Base-by-base conservation (phyloP, 345 rosid genomes). In the Corchorus olitorius region DNA sequence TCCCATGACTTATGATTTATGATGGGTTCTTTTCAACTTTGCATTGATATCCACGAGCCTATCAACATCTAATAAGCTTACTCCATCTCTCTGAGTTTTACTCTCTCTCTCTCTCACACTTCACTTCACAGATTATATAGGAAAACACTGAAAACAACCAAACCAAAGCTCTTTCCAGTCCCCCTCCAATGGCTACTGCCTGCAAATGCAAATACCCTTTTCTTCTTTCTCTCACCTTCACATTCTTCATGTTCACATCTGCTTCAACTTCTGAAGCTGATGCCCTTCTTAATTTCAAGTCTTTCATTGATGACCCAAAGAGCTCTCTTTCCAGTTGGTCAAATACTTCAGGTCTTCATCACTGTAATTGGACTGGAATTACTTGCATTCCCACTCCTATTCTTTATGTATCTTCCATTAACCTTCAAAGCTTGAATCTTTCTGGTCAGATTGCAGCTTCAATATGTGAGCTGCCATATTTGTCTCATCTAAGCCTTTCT, bases 281-380 rank as follows among this genome's bases (percentile, higher is more conserved):
- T 72, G 77, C 81, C 53, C 98, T 94, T n/a, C 90, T 94, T 72
- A 80, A 85, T 77, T 93, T 93, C 83, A 93, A 90, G 75, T 52
- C 90, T 81, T 86, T 93, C 86, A 79, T 91, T 78, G 80, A 84
- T 77, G 98, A 94, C 83, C 87, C 93, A n/a, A 86, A 82, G 59
- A 70, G 78, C 75, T 84, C 90, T 71, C 97, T 94, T 65, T 90
- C 95, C 77, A 76, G 74, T 70, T 94, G 98, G 98, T 87, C 92
- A 52, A 84, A 78, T 74, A 60, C 77, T 59, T 93, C 95, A 0
- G 69, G 70, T 50, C 63, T 65, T 75, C 97, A 88, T 68, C 82
- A 87, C 80, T 94, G 98, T 86, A 88, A 89, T 87, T 94, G 98
- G 98, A 84, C 97, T 58, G 98, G 98, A 33, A 79, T 94, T 71